These are phyloP conservation scores for Populus alba DNA, from an alignment of 345 rosid species.

Conservation along the genomic window DNA sequence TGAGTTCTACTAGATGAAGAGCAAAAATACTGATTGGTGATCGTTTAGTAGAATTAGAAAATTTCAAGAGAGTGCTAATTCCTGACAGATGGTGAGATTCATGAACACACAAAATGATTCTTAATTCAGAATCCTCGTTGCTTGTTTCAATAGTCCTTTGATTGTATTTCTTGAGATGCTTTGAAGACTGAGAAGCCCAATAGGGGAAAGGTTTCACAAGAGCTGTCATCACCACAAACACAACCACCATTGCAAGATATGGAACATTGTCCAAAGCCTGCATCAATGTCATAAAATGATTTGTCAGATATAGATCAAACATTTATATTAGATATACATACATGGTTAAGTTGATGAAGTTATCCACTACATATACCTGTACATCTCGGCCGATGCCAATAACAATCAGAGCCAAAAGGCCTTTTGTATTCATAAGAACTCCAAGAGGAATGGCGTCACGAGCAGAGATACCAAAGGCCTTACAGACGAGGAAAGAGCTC, in stretches of 20 bases:
- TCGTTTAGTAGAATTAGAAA: too few relatives aligned
- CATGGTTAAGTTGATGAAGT: not conserved
- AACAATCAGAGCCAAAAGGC: constrained; percentile 30
- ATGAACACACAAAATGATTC: too few relatives aligned
- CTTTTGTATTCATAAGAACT: constrained; percentile 54
- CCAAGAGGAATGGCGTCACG: constrained; percentile 45
- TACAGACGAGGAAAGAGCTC: constrained; percentile 32
- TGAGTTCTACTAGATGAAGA: too few relatives aligned
- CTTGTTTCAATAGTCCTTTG: too few relatives aligned
- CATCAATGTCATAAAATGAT: not conserved
- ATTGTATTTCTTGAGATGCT: constrained; percentile 20
- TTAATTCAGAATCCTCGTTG: too few relatives aligned
- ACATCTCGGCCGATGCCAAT: constrained; percentile 8
- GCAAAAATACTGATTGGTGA: too few relatives aligned
- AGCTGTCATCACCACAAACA: constrained; percentile 6
- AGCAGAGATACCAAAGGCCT: constrained; percentile 11
- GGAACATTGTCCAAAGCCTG: constrained; percentile 6
- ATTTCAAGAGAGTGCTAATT: too few relatives aligned
- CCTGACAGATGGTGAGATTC: too few relatives aligned
- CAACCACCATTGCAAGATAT: constrained; percentile 1
- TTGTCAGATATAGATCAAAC: too few relatives aligned
- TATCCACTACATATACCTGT: not conserved
- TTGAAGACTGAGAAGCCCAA: constrained; percentile 25
- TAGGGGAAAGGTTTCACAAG: constrained; percentile 36
- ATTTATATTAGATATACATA: not conserved